These are phyloP conservation scores for Aspergillus aculeatinus DNA, from an alignment of 2,329 filamentous ascomycete species.

Conservation along the genomic window DNA sequence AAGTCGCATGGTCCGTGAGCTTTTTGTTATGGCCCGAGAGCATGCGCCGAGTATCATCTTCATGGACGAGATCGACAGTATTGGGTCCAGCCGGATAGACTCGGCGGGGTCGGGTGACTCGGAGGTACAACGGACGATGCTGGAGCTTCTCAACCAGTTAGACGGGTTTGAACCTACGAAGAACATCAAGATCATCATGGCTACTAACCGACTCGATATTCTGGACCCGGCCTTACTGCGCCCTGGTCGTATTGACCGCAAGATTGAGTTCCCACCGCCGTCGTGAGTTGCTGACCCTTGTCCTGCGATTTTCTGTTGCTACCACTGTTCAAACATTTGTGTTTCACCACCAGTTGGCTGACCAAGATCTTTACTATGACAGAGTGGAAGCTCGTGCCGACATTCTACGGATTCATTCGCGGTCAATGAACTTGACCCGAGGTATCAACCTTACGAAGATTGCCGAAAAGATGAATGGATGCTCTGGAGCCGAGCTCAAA, in stretches of 20 bases:
- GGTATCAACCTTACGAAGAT: slow-evolving; percentile 98
- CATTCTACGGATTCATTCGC: slow-evolving; percentile 94
- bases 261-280: slow-evolving; percentile 98
- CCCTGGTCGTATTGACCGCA: slow-evolving; percentile 96
- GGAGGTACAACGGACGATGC: slow-evolving; percentile 97
- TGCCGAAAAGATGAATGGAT: slow-evolving; percentile 99
- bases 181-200: slow-evolving; percentile 99
- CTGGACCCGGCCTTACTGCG: slow-evolving; percentile 91
- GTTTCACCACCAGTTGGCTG: slow-evolving; percentile 14
- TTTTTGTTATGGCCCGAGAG: slow-evolving; percentile 98
- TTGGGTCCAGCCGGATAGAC: slow-evolving; percentile 94
- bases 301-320: slow-evolving; percentile 1
- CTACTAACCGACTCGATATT: slow-evolving; percentile 96
- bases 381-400: slow-evolving; percentile 90
- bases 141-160: slow-evolving; percentile 96
- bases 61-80: slow-evolving; percentile 99
- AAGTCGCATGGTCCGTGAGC: slow-evolving; percentile 94
- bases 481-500: slow-evolving; percentile 95
- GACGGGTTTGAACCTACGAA: slow-evolving; percentile 99
- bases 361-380: slow-evolving; percentile 17
- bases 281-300: slow-evolving; percentile 50
- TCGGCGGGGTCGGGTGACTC: slow-evolving; percentile 93
- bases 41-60: slow-evolving; percentile 99
- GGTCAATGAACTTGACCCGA: slow-evolving; percentile 97
- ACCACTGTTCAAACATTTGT: not conserved